A percentile compares a stretch with the other conserved stretches of the same genome.
These are phyloP conservation scores for Auxenochlorella protothecoides DNA, from an alignment of 139 green algal genomes.

Conservation along the genomic window DNA sequence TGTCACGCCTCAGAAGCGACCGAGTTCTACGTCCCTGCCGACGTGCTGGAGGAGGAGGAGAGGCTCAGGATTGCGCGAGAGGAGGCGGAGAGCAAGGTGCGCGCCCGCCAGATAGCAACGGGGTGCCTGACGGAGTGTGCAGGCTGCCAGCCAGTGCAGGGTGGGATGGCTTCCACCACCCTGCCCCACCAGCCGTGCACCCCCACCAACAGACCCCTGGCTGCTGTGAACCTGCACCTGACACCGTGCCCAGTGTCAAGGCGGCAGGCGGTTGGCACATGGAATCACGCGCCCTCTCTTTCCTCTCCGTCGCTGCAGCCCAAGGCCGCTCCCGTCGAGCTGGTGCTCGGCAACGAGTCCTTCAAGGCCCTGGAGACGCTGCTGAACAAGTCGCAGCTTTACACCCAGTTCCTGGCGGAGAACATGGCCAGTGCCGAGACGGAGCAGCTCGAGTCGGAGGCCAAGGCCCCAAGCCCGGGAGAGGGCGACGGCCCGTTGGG, in stretches of 20 bases:
- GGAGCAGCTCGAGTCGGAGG: not conserved
- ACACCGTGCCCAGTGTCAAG: not conserved
- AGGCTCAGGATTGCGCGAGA: constrained; percentile 40
- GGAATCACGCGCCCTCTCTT: not conserved
- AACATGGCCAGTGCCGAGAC: constrained; percentile 62
- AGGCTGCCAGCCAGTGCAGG: too few relatives aligned
- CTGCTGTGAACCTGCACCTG: not conserved
- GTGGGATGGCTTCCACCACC: not conserved
- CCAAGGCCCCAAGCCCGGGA: too few relatives aligned
- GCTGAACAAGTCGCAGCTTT: constrained; percentile 65
- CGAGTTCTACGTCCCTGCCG: constrained; percentile 32
- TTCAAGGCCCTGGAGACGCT: constrained; percentile 63
- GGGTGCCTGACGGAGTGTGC: too few relatives aligned
- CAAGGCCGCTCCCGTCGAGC: not conserved
- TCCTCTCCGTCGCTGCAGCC: not conserved
- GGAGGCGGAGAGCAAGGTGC: constrained; percentile 17
- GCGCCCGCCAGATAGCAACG: too few relatives aligned
- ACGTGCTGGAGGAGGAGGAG: constrained; percentile 48
- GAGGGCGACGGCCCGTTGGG: constrained; percentile 4
- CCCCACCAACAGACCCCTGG: too few relatives aligned
- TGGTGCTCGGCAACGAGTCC: constrained; percentile 31
- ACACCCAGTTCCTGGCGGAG: constrained; percentile 77
- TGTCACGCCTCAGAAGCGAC: too few relatives aligned
- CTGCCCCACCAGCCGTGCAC: not conserved
- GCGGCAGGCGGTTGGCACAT: too few relatives aligned